Evolutionary conservation across 257 asterid species (phyloP), one percentile per base, ranked within the genome.

Genomic region (Avicennia marina): DNA sequence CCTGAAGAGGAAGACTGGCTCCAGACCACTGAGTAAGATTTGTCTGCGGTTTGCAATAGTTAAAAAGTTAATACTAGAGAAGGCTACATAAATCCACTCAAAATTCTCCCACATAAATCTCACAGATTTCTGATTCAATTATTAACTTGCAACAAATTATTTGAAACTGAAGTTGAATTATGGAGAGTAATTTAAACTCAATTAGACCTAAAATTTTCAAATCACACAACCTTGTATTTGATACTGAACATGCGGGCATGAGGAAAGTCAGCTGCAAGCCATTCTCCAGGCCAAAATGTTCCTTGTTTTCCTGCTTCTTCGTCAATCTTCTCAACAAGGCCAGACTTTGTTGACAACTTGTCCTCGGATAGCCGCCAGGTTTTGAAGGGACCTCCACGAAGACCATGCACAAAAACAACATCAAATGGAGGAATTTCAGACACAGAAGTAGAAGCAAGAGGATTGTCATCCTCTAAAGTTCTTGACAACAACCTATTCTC

Each of bases 1-100:
- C 99, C 99, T 89, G 97, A 71, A 93, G 95, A 46, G 99, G 99
- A 57, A 93, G 83, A 71, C 97, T 93, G 57, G 99, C 97, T 45
- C 99, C 99, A 19, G 97, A 86, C 99, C 99, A 93, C 68, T 86
- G 97, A 11, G 97, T 89, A 55, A 93, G 96, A 82, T 84, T 93
- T 53, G 97, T 78, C 99, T 93, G 96, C 89, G 75, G 52, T 62
- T 65, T 57, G 39, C 42, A 69, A 45, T 46, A 53, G 45, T 33
- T 41, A 26, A 36, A 29, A 33, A 29, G 53, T 69, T 47, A 72
- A 58, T 56, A 49, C 17, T 42, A 11, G 25, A 58, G 60, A 27
- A 22, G 66, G 22, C 4, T n/a, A 33, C 22, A 63, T 42, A 7
- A 61, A n/a, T n/a, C n/a, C n/a, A n/a, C n/a, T n/a, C n/a, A n/a